Percentiles rank a stretch among this genome's conserved stretches.
Evolutionary conservation across 108 stramenopile species (phyloP).

Genomic region (Epipyxis sp.): DNA sequence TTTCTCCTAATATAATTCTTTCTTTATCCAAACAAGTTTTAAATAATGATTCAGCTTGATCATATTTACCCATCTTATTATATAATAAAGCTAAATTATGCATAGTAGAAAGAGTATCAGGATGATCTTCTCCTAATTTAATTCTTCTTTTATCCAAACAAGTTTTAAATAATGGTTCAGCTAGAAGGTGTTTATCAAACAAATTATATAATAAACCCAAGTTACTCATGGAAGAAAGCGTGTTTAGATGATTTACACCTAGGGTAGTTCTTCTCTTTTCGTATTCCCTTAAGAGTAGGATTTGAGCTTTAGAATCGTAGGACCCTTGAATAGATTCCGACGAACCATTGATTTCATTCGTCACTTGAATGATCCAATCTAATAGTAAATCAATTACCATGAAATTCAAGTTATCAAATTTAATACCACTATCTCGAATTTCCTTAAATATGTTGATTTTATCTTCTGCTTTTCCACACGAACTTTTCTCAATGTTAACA

Average conservation of each 20-base stretch:
- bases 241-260: conserved; percentile 12
- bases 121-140: background rate
- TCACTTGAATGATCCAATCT: no score
- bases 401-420: background rate
- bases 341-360: no score
- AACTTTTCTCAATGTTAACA: background rate
- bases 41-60: background rate
- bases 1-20: background rate
- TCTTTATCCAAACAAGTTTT: background rate
- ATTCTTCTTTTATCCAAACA: background rate
- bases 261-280: background rate
- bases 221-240: background rate
- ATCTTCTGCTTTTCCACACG: background rate
- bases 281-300: no score
- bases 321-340: no score
- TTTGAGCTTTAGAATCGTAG: no score
- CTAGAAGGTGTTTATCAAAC: background rate
- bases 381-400: no score
- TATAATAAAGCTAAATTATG: background rate
- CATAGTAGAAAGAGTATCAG: background rate
- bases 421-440: background rate
- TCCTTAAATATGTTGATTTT: background rate
- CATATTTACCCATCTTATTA: background rate
- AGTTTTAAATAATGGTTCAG: background rate
- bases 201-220: background rate